A percentile compares a stretch with the other conserved stretches of the same genome.
Evolutionary conservation across 768 basidiomycete genomes (phyloP).

Genomic region (Boletus fagicola): DNA sequence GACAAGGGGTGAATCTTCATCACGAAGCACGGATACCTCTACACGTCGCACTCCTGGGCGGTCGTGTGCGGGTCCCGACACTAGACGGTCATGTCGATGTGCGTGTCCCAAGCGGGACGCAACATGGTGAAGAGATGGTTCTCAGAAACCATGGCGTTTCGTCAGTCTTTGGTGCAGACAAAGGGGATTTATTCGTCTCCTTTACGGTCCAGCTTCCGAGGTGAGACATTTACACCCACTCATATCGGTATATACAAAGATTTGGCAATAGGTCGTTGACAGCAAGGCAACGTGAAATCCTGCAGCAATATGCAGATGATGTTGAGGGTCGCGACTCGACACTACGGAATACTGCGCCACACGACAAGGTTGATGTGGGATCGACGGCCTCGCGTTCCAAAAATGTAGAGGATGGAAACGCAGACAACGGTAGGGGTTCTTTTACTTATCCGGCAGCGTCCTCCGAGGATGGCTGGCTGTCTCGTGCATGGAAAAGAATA

Average conservation of each 20-base stretch:
- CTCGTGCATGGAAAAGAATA: constrained; percentile 65
- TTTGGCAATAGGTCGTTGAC: constrained; percentile 65
- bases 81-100: constrained; percentile 96
- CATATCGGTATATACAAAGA: constrained; percentile 6
- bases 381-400: constrained; percentile 19
- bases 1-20: constrained; percentile 90
- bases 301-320: constrained; percentile 90
- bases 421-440: constrained; percentile 70
- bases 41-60: constrained; percentile 90
- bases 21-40: constrained; percentile 89
- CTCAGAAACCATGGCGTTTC: constrained; percentile 83
- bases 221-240: constrained; percentile 44
- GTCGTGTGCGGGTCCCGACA: constrained; percentile 88
- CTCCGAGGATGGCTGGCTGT: constrained; percentile 61
- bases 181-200: constrained; percentile 85
- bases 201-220: constrained; percentile 89
- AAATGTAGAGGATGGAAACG: constrained; percentile 22
- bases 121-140: constrained; percentile 97
- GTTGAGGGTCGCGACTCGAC: constrained; percentile 63
- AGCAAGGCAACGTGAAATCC: constrained; percentile 76
- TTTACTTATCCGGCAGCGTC: constrained; percentile 58
- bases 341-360: constrained; percentile 10
- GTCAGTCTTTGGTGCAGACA: constrained; percentile 54
- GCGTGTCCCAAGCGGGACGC: constrained; percentile 87
- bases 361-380: constrained; percentile 20